These are phyloP conservation scores for Ophiostoma sp. DNA, from an alignment of 2,329 filamentous ascomycete genomes.

Conservation along the genomic window DNA sequence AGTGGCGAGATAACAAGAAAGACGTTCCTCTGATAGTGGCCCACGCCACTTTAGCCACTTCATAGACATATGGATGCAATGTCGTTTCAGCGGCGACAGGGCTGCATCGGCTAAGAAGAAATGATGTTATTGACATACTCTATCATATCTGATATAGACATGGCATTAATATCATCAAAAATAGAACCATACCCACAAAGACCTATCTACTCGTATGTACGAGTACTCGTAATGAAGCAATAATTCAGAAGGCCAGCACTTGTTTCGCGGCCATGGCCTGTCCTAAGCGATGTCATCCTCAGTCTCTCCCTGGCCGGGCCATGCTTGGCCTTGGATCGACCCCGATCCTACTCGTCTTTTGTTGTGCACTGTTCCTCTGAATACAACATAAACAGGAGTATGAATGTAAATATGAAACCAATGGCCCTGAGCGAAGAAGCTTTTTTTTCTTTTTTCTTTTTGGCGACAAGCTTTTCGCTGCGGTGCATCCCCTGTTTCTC, in stretches of 20 bases:
- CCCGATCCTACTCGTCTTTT: no score
- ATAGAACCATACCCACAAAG: not conserved
- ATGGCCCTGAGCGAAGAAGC: not conserved
- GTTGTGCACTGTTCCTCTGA: no score
- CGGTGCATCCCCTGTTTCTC: not conserved
- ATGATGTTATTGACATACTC: not conserved
- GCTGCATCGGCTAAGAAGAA: not conserved
- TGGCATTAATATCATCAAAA: not conserved
- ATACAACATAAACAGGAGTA: not conserved
- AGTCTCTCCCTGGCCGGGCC: not conserved
- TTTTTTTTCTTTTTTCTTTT: no score
- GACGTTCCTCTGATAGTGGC: no score
- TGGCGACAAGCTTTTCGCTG: not conserved
- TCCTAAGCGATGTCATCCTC: not conserved
- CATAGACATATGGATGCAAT: not conserved
- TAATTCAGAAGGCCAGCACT: no score
- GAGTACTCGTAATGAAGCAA: no score
- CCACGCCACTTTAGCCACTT: no score
- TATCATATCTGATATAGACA: not conserved
- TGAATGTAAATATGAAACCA: not conserved
- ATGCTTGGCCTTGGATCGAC: not conserved
- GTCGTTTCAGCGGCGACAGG: constrained; percentile 9
- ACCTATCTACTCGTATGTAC: no score
- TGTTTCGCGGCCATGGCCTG: no score
- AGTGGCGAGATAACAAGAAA: no score